Base-by-base conservation (phyloP, 331 rosid species). In the Malus hybrid region DNA sequence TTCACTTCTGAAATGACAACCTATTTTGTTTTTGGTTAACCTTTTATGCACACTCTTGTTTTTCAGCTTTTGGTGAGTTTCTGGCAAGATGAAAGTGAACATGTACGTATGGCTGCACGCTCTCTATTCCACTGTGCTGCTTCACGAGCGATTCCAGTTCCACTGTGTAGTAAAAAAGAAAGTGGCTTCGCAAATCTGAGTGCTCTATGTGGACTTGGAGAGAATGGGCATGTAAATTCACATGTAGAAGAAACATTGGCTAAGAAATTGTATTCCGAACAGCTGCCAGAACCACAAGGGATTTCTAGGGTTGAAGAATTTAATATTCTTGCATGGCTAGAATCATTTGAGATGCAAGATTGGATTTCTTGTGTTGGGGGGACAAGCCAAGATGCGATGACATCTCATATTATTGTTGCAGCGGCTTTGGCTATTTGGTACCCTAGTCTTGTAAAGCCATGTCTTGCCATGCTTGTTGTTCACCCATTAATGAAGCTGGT, bases 351-450 rank as follows among this genome's bases (percentile, higher is more conserved):
- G 88, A 78, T 92, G 90, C 99, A 88, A 74, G 99, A 94, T 76
- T 94, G 99, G 99, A 90, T 89, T 90, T 94, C 97, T 76, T 94
- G 97, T 77, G 88, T 94, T 73, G 97, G 99, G 59, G 99, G 99
- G 80, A 92, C 91, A 57, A 92, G 99, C 84, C 99, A 94, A 90
- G 97, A 94, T 80, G 97, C 96, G 46, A 92, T 94, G 97, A 84
- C 97, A 66, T 92, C 97, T 84, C 97, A 86, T 84, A 86, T 94
- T 80, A 87, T 94, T 85, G 93, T 94, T 82, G 99, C 99, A 70
- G 93, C 92, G 46, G 96, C 99, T 69, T 81, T 94, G 87, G 95
- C 97, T 82, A 87, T 92, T 79, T 94, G 99, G 99, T 94, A 94
- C 67, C 97, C 97, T 63, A 94, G 89, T 80, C 95, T 90, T 76